phyloP scores from a whole-genome alignment of 257 asterid species.

The Phtheirospermum japonicum region DNA sequence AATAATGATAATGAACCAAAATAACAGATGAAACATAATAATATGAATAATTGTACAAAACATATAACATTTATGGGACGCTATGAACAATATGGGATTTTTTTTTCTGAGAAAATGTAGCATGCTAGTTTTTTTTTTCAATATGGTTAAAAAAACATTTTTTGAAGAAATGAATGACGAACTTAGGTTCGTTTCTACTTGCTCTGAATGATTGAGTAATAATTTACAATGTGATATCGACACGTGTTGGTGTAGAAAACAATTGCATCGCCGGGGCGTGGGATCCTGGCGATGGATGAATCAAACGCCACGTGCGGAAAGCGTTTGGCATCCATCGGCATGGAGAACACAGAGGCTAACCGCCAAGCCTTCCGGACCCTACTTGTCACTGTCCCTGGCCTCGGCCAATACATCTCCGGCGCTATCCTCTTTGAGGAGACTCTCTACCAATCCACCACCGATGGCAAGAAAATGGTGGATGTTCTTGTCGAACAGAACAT shows the following conservation, averaged over 20 bases:
- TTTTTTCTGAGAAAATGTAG: too few relatives aligned
- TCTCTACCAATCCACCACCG: slow-evolving; percentile 76
- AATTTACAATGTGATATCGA: too few relatives aligned
- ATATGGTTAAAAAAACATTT: too few relatives aligned
- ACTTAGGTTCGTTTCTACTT: too few relatives aligned
- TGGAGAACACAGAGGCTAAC: slow-evolving; percentile 94
- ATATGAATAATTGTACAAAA: too few relatives aligned
- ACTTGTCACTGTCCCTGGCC: slow-evolving; percentile 71
- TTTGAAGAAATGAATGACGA: too few relatives aligned
- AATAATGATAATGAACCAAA: too few relatives aligned
- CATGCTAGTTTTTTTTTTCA: too few relatives aligned
- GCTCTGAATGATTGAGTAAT: too few relatives aligned
- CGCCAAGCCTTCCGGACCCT: slow-evolving; percentile 88
- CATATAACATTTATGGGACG: too few relatives aligned
- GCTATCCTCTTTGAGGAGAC: slow-evolving; percentile 94
- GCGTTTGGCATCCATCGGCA: slow-evolving; percentile 83
- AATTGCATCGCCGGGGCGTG: slow-evolving; percentile 81
- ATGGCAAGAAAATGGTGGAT: slow-evolving; percentile 84
- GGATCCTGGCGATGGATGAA: slow-evolving; percentile 91
- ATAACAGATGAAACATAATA: too few relatives aligned
- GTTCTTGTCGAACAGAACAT: slow-evolving; percentile 74
- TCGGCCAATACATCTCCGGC: slow-evolving; percentile 83
- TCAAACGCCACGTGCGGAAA: slow-evolving; percentile 93
- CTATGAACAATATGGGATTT: too few relatives aligned
- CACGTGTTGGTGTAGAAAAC: slow-evolving; percentile 80